Evolutionary conservation across 2,329 filamentous ascomycete species (phyloP).

Genomic region (Fusarium nematophilum): DNA sequence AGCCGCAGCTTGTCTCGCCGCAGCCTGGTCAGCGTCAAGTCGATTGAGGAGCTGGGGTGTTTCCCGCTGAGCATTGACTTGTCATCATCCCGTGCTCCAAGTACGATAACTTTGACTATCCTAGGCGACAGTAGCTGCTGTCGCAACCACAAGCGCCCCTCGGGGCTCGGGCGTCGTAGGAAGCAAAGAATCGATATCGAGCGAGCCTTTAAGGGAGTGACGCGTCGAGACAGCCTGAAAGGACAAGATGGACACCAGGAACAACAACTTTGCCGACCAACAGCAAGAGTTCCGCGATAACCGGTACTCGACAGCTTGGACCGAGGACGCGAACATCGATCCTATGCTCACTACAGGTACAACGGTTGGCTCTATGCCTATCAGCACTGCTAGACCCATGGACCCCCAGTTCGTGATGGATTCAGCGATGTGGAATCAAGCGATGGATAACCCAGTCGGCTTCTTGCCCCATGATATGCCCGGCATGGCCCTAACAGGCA

Average conservation of each 20-base stretch:
- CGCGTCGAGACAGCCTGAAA: background rate
- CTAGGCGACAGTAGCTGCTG: background rate
- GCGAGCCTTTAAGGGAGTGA: background rate
- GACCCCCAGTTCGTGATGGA: slow-evolving; percentile 7
- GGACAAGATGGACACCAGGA: slow-evolving; percentile 21
- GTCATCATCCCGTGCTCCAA: background rate
- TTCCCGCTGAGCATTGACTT: background rate
- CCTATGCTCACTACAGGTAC: slow-evolving; percentile 26
- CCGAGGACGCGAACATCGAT: slow-evolving; percentile 27
- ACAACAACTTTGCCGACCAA: background rate
- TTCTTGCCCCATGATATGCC: slow-evolving; percentile 1
- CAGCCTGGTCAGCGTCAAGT: slow-evolving; percentile 1
- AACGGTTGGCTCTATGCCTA: background rate
- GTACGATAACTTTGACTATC: background rate
- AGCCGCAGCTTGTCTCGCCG: background rate
- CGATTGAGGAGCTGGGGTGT: background rate
- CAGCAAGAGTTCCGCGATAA: background rate
- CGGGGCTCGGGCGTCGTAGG: background rate
- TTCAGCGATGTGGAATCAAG: slow-evolving; percentile 21
- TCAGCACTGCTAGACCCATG: background rate
- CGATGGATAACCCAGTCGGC: background rate
- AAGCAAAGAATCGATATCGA: background rate
- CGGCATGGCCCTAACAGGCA: background rate
- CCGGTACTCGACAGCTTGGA: background rate
- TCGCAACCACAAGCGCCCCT: background rate